Evolutionary conservation across 2,329 filamentous ascomycete species (phyloP), one percentile per base, ranked within the genome.

Genomic region (Scedosporium apiospermum): DNA sequence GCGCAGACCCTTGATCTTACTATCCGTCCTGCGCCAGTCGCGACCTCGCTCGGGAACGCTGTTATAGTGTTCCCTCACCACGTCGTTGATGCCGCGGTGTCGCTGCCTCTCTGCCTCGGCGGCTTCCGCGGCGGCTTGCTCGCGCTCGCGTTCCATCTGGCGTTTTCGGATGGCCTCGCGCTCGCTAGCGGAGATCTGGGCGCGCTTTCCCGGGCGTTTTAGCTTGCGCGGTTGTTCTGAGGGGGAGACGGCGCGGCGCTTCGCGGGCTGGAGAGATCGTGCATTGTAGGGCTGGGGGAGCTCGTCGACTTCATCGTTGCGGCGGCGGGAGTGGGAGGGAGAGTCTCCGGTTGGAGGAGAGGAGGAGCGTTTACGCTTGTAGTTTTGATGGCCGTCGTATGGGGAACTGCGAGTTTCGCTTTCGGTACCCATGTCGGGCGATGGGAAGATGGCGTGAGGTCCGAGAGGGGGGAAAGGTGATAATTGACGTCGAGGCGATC

Each of bases 51-150:
- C 90, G 0, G 93, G 93, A 0, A 98, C 93, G 44, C 90, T 88
- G 75, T 99, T 99, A 81, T 99, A 99, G 75, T 97, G 93, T 67
- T 96, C 88, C 60, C 88, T 86, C 58, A 98, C 95, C 6, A 96
- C 88, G 70, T 98, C 91, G 68, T 93, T 87, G 53, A 87, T 87
- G 59, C 87, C 77, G 41, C 78, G 76, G 53, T 76, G 74, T 53
- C 77, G 74, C 60, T 75, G 74, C 10, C 74, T 70, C 62, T 76
- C 73, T 0, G 71, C 72, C 4, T 73, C 72, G 16, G 73, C 72
- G 6, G 73, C 73, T 14, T 73, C 72, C 6, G 71, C 70, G 23
- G 70, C 72, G 14, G 73, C 75, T 14, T 74, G 70, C 38, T 78
- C 77, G 58, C 74, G 74, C 61, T 83, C 80, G 65, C 82, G 81